phyloP scores from a whole-genome alignment of 805 yeast species.

The Zygosaccharomyces pseudorouxii region DNA sequence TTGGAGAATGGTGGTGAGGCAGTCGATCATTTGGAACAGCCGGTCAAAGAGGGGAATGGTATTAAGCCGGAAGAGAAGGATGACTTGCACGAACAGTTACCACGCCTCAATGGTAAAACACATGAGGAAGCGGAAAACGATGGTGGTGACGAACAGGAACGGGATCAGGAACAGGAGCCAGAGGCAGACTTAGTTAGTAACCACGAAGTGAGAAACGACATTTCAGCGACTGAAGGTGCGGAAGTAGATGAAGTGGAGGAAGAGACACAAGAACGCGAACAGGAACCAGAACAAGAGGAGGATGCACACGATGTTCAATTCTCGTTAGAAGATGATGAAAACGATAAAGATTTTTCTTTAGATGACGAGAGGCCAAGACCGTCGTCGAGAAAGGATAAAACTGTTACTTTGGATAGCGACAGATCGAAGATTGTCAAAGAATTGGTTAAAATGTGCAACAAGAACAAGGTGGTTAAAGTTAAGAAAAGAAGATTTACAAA shows the following conservation, averaged over 20 bases:
- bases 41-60: constrained; percentile 8
- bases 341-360: constrained; percentile 25
- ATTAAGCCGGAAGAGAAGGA: constrained; percentile 1
- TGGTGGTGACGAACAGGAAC: constrained; percentile 12
- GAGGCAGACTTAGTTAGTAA: constrained; percentile 2
- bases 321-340: constrained; percentile 19
- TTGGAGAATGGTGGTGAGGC: constrained; percentile 1
- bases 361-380: constrained; percentile 17
- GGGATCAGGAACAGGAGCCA: constrained; percentile 13
- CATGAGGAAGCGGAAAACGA: constrained; percentile 5
- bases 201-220: neutral
- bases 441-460: constrained; percentile 29
- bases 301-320: constrained; percentile 9
- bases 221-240: neutral
- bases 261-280: constrained; percentile 2
- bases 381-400: constrained; percentile 17
- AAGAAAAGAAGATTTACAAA: constrained; percentile 35
- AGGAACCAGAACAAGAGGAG: constrained; percentile 8
- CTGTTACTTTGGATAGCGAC: constrained; percentile 27
- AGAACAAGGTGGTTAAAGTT: constrained; percentile 26
- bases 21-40: constrained; percentile 8
- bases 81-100: neutral
- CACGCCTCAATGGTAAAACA: neutral
- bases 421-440: constrained; percentile 28
- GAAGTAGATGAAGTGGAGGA: constrained; percentile 18